Evolutionary conservation across 805 yeast genomes (phyloP).

Genomic region (Cyberlindnera euphorbiae): DNA sequence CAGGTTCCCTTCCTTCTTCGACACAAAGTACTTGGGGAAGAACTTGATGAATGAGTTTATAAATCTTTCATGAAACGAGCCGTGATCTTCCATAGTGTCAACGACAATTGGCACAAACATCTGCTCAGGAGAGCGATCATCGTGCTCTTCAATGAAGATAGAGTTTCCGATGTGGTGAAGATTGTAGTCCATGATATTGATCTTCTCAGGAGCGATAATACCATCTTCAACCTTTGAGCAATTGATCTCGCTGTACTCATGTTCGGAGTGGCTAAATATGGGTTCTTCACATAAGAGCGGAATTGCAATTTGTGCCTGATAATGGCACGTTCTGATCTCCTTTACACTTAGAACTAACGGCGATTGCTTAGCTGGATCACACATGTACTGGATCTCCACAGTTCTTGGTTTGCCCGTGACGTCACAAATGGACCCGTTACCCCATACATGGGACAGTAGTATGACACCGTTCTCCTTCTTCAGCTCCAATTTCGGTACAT

Average conservation of each 20-base stretch:
- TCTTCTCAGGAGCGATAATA: constrained; percentile 1
- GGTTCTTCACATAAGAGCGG: constrained; percentile 21
- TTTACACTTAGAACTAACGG: constrained; percentile 9
- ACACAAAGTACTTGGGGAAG: constrained; percentile 5
- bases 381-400: constrained; percentile 20
- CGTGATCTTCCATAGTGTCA: not conserved
- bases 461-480: constrained; percentile 11
- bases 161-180: not conserved
- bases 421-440: constrained; percentile 24
- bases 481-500: constrained; percentile 1
- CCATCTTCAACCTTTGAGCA: constrained; percentile 1
- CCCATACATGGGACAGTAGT: constrained; percentile 6
- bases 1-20: too few relatives aligned
- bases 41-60: constrained; percentile 1
- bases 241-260: constrained; percentile 5
- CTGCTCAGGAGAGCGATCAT: too few relatives aligned
- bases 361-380: constrained; percentile 13
- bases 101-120: constrained; percentile 1
- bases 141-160: constrained; percentile 4
- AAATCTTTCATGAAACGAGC: not conserved
- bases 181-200: constrained; percentile 5
- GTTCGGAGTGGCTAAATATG: constrained; percentile 12
- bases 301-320: constrained; percentile 17
- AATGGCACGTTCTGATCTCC: constrained; percentile 23
- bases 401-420: constrained; percentile 21